Evolutionary conservation across 306 rosid species (phyloP).

Genomic region (Lathyrus aphaca): DNA sequence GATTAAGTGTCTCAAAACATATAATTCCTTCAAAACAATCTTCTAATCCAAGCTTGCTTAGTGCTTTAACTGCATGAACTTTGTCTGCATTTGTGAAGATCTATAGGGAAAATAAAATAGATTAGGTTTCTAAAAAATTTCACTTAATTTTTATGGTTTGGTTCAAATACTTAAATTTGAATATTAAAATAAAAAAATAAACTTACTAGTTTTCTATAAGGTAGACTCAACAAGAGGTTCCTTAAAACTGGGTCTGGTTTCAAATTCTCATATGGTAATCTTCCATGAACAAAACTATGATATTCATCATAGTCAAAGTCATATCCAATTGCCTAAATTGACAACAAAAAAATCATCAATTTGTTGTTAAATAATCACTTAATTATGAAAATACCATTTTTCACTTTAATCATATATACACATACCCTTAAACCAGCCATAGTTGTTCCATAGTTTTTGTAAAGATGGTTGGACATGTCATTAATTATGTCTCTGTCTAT

Average conservation of each 20-base stretch:
- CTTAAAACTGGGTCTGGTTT: constrained; percentile 86
- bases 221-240: constrained; percentile 71
- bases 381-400: constrained; percentile 10
- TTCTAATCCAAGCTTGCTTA: constrained; percentile 84
- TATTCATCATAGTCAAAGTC: constrained; percentile 94
- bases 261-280: constrained; percentile 83
- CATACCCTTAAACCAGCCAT: constrained; percentile 98
- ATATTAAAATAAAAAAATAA: not conserved
- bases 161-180: not conserved
- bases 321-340: constrained; percentile 83
- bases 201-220: constrained; percentile 80
- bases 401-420: constrained; percentile 55
- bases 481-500: constrained; percentile 66
- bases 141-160: not conserved
- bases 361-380: not conserved
- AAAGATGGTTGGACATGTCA: constrained; percentile 67
- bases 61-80: constrained; percentile 74
- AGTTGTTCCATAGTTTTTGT: constrained; percentile 91
- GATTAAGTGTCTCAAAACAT: constrained; percentile 95
- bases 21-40: constrained; percentile 91
- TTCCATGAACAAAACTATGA: constrained; percentile 93
- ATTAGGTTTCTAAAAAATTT: constrained; percentile 1
- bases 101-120: constrained; percentile 39
- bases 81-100: constrained; percentile 95
- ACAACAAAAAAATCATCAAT: constrained; percentile 26